phyloP scores from a whole-genome alignment of 495 filamentous ascomycete genomes.

The Xylaria curta region DNA sequence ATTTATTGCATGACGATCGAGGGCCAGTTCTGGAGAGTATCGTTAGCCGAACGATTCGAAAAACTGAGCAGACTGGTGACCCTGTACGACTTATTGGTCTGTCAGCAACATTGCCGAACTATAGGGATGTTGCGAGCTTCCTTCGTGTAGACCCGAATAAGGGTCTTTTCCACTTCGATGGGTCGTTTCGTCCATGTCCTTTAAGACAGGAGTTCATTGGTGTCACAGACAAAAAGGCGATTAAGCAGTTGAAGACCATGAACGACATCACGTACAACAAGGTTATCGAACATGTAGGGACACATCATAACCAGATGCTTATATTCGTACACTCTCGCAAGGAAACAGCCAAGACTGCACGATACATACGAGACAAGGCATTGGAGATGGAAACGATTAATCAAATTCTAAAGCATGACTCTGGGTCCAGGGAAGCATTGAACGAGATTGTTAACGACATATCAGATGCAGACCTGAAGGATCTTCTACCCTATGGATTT shows the following conservation, averaged over 20 bases:
- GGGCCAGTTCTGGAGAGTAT: constrained; percentile 97
- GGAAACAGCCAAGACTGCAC: constrained; percentile 96
- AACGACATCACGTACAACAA: constrained; percentile 99
- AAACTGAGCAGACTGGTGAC: constrained; percentile 91
- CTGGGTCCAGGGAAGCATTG: constrained; percentile 87
- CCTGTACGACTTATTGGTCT: constrained; percentile 89
- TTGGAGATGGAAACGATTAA: constrained; percentile 95
- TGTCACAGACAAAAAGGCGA: constrained; percentile 96
- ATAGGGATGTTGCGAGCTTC: constrained; percentile 95
- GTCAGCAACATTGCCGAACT: constrained; percentile 95
- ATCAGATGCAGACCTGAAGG: constrained; percentile 87
- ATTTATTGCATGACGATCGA: constrained; percentile 96
- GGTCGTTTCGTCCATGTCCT: constrained; percentile 90
- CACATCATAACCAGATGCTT: constrained; percentile 92
- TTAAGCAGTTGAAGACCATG: constrained; percentile 99
- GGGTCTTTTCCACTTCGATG: constrained; percentile 95
- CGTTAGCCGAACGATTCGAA: constrained; percentile 90
- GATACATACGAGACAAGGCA: constrained; percentile 94
- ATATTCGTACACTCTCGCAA: constrained; percentile 99
- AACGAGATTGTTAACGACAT: constrained; percentile 84
- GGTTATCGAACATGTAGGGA: constrained; percentile 93
- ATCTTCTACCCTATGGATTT: constrained; percentile 93
- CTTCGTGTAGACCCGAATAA: constrained; percentile 86
- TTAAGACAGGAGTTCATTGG: constrained; percentile 97
- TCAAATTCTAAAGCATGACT: constrained; percentile 91